Evolutionary conservation across 257 asterid species (phyloP), one percentile per base, ranked within the genome.

Genomic region (Solanum sparsipilum): DNA sequence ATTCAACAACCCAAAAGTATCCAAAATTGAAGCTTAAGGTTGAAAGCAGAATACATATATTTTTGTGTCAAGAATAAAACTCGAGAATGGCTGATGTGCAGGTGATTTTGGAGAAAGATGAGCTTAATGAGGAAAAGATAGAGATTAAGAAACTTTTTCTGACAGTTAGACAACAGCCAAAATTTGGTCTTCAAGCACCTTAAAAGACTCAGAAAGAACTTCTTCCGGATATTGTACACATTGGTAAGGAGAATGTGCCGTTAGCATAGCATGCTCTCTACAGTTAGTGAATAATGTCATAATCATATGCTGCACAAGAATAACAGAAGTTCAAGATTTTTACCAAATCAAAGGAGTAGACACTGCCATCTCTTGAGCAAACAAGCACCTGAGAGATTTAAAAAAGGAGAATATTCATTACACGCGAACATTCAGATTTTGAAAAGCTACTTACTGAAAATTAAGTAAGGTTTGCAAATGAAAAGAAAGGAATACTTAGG

Each of bases 291-390:
- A 38, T 13, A 76, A 81, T 48, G 85, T 48, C 68, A 81, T 46
- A 81, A 46, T 46, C 39, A 44, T 81, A 46, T 29, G 68, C 29
- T 81, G 70, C 41, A 29, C 38, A 25, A 41, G 68, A 81, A 81
- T 38, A 81, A 81, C 70, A 29, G 68, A 29, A 81, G 68, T 27
- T 81, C 70, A 81, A 81, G 70, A 46, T 29, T 92, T 79, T 86
- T 92, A 96, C 98, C 98, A 90, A 89, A 87, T 92, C 94, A 89
- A 95, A 93, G 83, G 99, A 95, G 90, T 95, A 96, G 81, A 95
- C 89, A 90, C 89, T 91, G 90, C 99, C 97, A 90, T 94, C 98
- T 93, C 98, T 94, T 82, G 96, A 95, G 89, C 98, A 94, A 87
- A 96, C 87, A 56, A 96, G 94, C 88, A 93, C 95, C 98, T 96